Percentiles rank a stretch among this genome's conserved stretches.
These are phyloP conservation scores for Ciborinia camelliae DNA, from an alignment of 2,329 filamentous ascomycete genomes.

Conservation along the genomic window DNA sequence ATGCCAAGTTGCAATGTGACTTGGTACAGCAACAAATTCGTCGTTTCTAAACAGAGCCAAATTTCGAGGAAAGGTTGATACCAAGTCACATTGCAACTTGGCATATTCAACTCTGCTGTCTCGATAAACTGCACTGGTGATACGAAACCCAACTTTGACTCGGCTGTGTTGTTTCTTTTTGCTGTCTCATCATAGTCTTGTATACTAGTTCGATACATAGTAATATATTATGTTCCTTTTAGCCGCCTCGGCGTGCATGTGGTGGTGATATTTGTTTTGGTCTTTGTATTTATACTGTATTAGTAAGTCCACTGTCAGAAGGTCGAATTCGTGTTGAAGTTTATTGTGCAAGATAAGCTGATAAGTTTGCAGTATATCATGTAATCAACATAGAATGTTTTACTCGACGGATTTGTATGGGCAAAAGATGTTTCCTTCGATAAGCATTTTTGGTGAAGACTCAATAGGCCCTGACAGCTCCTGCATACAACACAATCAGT, in stretches of 20 bases:
- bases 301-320: neutral
- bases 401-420: too few relatives aligned
- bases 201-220: neutral
- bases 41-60: conserved; percentile 54
- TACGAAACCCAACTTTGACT: neutral
- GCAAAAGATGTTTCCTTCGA: too few relatives aligned
- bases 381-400: too few relatives aligned
- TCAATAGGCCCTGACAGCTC: too few relatives aligned
- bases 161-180: neutral
- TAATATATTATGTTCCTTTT: neutral
- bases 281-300: neutral
- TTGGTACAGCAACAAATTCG: conserved; percentile 61
- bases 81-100: neutral
- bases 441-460: too few relatives aligned
- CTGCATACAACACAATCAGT: too few relatives aligned
- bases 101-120: neutral
- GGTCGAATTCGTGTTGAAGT: too few relatives aligned
- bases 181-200: neutral
- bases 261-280: neutral
- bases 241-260: neutral
- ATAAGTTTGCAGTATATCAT: neutral
- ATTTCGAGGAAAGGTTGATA: conserved; percentile 38
- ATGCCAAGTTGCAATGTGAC: conserved; percentile 60
- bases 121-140: neutral
- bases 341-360: neutral